Evolutionary conservation across 2,329 filamentous ascomycete species (phyloP), one percentile per base, ranked within the genome.

Genomic region (Phialophora expanda): DNA sequence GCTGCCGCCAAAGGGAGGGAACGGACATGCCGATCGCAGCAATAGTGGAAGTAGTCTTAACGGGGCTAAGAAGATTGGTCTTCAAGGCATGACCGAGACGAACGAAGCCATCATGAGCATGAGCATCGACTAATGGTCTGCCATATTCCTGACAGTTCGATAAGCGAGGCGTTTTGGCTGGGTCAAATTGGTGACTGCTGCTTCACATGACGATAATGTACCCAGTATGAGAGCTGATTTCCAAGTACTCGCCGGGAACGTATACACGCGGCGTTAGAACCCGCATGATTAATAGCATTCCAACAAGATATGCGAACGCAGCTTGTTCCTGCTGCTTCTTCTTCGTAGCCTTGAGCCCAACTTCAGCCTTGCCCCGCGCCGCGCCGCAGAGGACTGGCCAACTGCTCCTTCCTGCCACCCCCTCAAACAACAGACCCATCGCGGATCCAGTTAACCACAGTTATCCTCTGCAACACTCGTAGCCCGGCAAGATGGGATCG

Each of bases 51-150:
- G 70, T 44, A 71, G 68, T 56, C 53, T 63, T 32, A 84, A 84
- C 64, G 82, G 85, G 11, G 77, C 81, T 72, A 81, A 83, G 71
- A 80, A 84, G 72, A 83, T 96, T 14, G 92, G 92, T 8, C 85
- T 96, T 71, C 93, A 97, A 78, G 92, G 93, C 0, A 97, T 98
- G 93, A 90, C 87, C 20, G 94, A 97, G 78, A 94, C 94, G n/a
- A 92, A 92, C 75, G 94, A 97, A 76, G 91, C 93, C 1, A 84
- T 97, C 70, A 97, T 97, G 90, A 93, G 94, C 73, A 95, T 98
- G 91, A 97, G 91, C 77, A 97, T 97, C 74, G 93, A 97, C 77
- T 97, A 81, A 79, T 4, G 17, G 7, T 38, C 14, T 34, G 11
- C 28, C 32, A 22, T 26, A 12, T 6, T 26, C 14, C 20, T 32